Evolutionary conservation across 495 filamentous ascomycete genomes (phyloP).

Genomic region (Rostrohypoxylon terebratum): DNA sequence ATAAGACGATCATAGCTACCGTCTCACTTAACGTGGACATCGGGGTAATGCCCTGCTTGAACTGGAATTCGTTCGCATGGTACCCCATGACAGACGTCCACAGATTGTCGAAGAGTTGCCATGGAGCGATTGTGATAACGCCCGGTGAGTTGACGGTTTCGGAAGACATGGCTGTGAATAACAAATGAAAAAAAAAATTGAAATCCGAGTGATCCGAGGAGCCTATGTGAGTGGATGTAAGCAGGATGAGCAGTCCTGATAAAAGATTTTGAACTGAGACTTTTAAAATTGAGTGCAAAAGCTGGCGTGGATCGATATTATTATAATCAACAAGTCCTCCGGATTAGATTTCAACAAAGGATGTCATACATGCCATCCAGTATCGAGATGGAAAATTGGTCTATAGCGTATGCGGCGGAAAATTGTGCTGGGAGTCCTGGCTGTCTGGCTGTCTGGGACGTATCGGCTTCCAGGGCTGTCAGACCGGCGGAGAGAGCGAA

Average conservation of each 20-base stretch:
- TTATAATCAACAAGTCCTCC: conserved; percentile 29
- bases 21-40: conserved; percentile 76
- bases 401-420: conserved; percentile 14
- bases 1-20: conserved; percentile 69
- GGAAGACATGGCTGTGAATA: conserved; percentile 34
- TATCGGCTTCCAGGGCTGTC: background rate
- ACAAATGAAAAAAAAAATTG: conserved; percentile 21
- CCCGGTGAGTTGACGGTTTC: conserved; percentile 28
- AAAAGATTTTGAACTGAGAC: background rate
- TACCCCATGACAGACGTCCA: conserved; percentile 78
- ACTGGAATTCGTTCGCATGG: conserved; percentile 74
- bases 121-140: conserved; percentile 80
- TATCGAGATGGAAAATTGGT: conserved; percentile 22
- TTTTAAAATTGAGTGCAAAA: background rate
- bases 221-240: conserved; percentile 6
- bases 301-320: conserved; percentile 30
- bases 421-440: background rate
- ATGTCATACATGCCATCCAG: conserved; percentile 31
- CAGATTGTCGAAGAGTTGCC: conserved; percentile 89
- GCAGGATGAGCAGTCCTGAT: background rate
- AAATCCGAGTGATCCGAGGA: background rate
- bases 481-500: background rate
- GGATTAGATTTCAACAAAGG: conserved; percentile 10
- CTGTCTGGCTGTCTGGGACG: background rate
- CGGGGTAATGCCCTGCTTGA: conserved; percentile 71